A percentile compares a stretch with the other conserved stretches of the same genome.
Conservation (phyloP, 495 filamentous ascomycete species). For the Trichoderma reesei region DNA sequence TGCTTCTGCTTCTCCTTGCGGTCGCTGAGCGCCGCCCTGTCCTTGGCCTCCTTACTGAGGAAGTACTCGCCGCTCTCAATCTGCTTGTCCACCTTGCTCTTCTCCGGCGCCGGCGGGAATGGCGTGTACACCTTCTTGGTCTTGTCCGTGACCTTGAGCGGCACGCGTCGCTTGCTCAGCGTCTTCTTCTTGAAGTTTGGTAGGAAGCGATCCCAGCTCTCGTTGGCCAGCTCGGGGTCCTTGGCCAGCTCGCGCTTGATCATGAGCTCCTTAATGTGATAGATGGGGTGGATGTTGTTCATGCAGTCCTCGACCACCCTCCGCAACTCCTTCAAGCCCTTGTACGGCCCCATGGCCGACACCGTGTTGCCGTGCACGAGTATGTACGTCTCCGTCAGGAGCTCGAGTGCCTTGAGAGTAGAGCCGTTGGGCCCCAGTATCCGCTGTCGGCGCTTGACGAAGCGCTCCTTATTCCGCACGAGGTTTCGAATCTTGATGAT, state of each 20-base stretch:
- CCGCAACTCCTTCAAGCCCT: conserved; percentile 87
- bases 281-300: conserved; percentile 73
- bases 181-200: conserved; percentile 97
- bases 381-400: conserved; percentile 90
- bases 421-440: conserved; percentile 51
- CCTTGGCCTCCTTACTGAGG: conserved; percentile 81
- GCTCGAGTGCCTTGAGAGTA: conserved; percentile 87
- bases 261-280: conserved; percentile 94
- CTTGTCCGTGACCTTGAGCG: conserved; percentile 85
- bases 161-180: conserved; percentile 71
- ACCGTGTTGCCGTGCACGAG: conserved; percentile 98
- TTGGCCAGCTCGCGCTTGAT: conserved; percentile 97
- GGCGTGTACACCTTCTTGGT: conserved; percentile 89
- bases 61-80: conserved; percentile 98
- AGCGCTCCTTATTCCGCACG: conserved; percentile 90
- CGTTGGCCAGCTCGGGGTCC: conserved; percentile 74
- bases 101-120: conserved; percentile 51
- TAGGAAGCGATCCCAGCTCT: conserved; percentile 93
- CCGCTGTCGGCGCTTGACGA: conserved; percentile 89
- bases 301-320: conserved; percentile 91
- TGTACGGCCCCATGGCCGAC: conserved; percentile 78
- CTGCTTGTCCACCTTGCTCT: conserved; percentile 94
- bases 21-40: conserved; percentile 67
- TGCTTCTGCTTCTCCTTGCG: conserved; percentile 68
- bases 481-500: conserved; percentile 87